Base-by-base conservation (phyloP, 2,329 filamentous ascomycete genomes). In the Dothideomycetes sp. region DNA sequence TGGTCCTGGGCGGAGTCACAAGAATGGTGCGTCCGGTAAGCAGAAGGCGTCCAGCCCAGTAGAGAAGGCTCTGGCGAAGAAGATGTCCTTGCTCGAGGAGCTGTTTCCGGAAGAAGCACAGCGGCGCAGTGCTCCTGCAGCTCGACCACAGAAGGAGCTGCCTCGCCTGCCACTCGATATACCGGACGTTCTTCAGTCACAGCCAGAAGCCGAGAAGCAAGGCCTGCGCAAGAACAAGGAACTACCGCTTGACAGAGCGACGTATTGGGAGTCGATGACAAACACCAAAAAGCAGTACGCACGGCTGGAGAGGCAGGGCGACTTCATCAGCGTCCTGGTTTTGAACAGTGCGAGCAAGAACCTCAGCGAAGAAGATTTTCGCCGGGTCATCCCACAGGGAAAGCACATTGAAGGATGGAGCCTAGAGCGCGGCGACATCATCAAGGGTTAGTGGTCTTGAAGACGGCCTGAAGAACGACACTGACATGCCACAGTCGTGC, bases 321-420 rank as follows among this genome's bases (percentile, higher is more conserved):
- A 62, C 42, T 42, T 54, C 4, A 51, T 58, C 4, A 59, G 59
- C 1, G 56, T 64, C 50, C 65, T 88, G 31, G 64, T 79, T 31
- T 60, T 87, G 29, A 65, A 65, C 15, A 71, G 74, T 30, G 69
- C 75, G 5, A 75, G 73, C 50, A 69, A 68, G 41, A 69, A 72
- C 15, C 67, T 88, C 32, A 65, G 67, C 15, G 73, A 79, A 49
- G 73, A 71, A 47, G 84, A 89, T 61, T 88, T 89, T 59, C 70
- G 75, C 46, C 77, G 82, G 40, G 59, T 87, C 14, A 69, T 76
- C 4, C 71, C 72, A 2, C 73, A 70, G 50, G 75, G 76, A 34
- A 60, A 66, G 39, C 76, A 83, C 49, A 71, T 88, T 24, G 75
- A 81, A 45, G 71, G 71, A 31, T 87, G 83, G 82, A 49, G 43